phyloP scores from a whole-genome alignment of 2,329 filamentous ascomycete species.

The Hortaea werneckii region DNA sequence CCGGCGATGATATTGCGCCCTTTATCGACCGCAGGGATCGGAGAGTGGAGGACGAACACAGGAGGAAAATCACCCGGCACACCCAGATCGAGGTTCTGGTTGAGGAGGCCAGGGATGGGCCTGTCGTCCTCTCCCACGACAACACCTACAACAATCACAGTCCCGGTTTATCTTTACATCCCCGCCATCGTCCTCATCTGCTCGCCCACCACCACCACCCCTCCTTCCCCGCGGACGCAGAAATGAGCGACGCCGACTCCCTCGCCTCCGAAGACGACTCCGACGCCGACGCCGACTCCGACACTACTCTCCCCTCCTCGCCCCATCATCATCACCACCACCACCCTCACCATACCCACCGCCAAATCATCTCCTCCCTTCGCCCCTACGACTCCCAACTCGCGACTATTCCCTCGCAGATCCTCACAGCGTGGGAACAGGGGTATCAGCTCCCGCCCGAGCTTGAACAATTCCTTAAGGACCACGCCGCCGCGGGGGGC shows the following conservation, averaged over 20 bases:
- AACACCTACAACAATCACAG: no score
- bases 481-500: constrained; percentile 15
- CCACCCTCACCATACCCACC: no score
- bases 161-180: no score
- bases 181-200: no score
- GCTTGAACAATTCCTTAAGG: constrained; percentile 26
- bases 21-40: constrained; percentile 39
- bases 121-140: no score
- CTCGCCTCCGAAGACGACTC: constrained; percentile 11
- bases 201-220: no score
- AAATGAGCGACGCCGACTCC: constrained; percentile 10
- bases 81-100: constrained; percentile 25
- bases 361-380: no score
- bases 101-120: constrained; percentile 10
- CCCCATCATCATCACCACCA: no score
- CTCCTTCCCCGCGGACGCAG: constrained; percentile 17
- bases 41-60: constrained; percentile 8
- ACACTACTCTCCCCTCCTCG: constrained; percentile 4
- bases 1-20: constrained; percentile 55
- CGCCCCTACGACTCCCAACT: no score
- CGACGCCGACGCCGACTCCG: constrained; percentile 8
- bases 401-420: no score
- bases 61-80: constrained; percentile 23
- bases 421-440: constrained; percentile 20
- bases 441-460: constrained; percentile 24